A percentile compares a stretch with the other conserved stretches of the same genome.
Conservation (phyloP, 1,139 yeast species). For the Candida sp. region DNA sequence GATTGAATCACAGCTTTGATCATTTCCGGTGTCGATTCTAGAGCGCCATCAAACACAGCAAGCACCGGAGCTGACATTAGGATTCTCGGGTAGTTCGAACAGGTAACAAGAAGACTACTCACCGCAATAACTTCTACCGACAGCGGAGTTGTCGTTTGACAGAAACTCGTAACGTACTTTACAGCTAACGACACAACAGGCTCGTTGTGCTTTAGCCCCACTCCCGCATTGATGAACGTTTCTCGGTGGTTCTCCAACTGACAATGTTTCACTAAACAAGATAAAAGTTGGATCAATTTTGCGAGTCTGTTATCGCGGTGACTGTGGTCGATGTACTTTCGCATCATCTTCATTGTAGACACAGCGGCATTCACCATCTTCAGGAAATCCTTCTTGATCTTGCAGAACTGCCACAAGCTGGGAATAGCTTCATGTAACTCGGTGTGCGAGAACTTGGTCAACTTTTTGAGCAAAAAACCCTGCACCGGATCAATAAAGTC, state of each 20-base stretch:
- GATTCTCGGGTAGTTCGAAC: constrained; percentile 63
- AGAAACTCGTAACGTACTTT: constrained; percentile 58
- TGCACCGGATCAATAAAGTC: constrained; percentile 57
- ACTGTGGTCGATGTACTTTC: constrained; percentile 39
- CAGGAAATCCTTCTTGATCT: constrained; percentile 44
- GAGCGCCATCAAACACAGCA: constrained; percentile 55
- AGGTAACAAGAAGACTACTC: constrained; percentile 58
- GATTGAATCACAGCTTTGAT: constrained; percentile 58
- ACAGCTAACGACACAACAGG: constrained; percentile 59
- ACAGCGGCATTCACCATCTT: constrained; percentile 64
- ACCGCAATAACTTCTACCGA: constrained; percentile 42
- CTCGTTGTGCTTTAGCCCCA: constrained; percentile 55
- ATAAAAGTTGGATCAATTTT: constrained; percentile 65
- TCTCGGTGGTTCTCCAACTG: constrained; percentile 52
- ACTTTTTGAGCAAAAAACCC: constrained; percentile 49
- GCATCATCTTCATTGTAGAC: constrained; percentile 56
- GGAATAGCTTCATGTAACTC: constrained; percentile 77
- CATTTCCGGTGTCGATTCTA: constrained; percentile 28
- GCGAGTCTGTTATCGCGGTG: constrained; percentile 49
- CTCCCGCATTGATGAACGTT: constrained; percentile 38
- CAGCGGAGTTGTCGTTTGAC: constrained; percentile 20
- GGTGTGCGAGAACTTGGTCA: constrained; percentile 60
- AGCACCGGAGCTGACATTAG: constrained; percentile 61
- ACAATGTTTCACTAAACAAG: constrained; percentile 74
- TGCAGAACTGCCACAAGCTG: constrained; percentile 60